phyloP scores from a whole-genome alignment of 2,329 filamentous ascomycete genomes.

The Coniochaeta sp. region DNA sequence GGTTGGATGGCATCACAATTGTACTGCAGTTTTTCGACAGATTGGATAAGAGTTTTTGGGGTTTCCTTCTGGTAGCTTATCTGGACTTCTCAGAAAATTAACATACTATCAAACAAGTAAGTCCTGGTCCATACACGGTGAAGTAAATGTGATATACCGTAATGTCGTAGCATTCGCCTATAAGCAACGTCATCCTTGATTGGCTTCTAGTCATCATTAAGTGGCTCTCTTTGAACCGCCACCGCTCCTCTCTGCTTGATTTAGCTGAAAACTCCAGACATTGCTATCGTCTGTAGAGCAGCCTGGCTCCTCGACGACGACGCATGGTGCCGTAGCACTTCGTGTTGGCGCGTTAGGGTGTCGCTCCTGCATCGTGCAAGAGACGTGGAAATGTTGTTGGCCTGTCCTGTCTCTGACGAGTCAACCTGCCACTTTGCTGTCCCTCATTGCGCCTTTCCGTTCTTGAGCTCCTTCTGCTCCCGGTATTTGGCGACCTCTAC shows the following conservation, averaged over 20 bases:
- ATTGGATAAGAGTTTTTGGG: not conserved
- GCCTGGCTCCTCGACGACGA: not conserved
- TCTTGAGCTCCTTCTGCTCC: slow-evolving; percentile 41
- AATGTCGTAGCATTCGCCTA: not conserved
- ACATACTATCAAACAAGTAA: not conserved
- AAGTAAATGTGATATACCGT: not conserved
- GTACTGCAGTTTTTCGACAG: not conserved
- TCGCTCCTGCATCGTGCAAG: not conserved
- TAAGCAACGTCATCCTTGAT: not conserved
- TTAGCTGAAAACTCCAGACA: not conserved
- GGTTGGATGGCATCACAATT: not conserved
- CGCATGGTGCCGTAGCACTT: not conserved
- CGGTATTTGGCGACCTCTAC: slow-evolving; percentile 71
- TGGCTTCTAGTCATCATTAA: not conserved
- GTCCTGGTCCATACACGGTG: not conserved
- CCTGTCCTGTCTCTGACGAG: not conserved
- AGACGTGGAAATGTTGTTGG: not conserved
- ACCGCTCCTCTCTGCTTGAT: not conserved
- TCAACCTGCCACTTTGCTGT: not conserved
- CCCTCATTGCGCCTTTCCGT: slow-evolving; percentile 39
- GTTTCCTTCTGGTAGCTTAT: not conserved
- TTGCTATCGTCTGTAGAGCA: not conserved
- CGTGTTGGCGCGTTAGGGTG: not conserved
- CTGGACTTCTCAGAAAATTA: not conserved
- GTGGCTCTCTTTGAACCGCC: not conserved